Conservation (phyloP, 371 early-diverging fungal genomes). For the Mortierella sp. region DNA sequence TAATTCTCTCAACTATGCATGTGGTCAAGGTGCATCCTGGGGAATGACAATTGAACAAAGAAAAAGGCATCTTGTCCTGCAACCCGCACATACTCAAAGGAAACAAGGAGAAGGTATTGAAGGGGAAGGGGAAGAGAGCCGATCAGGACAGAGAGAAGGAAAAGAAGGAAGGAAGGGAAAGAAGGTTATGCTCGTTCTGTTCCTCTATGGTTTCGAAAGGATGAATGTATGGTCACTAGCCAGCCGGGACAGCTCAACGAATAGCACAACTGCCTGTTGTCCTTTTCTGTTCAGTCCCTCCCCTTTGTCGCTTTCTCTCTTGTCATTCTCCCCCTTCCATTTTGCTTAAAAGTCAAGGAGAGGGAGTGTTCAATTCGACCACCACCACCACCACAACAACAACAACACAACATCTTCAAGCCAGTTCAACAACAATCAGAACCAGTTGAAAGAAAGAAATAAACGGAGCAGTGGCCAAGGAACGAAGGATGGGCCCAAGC, state of each 20-base stretch:
- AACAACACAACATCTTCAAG: neutral
- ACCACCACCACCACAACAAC: neutral
- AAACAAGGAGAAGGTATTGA: too few species aligned
- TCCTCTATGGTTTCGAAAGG: neutral
- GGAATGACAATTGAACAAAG: too few species aligned
- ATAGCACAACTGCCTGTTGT: neutral
- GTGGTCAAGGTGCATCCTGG: too few species aligned
- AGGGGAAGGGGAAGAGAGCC: neutral
- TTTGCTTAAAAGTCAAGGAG: neutral
- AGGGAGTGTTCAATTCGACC: neutral
- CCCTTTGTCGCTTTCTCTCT: neutral
- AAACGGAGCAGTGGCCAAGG: neutral
- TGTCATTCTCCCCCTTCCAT: neutral
- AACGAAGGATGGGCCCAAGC: neutral
- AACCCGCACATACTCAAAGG: too few species aligned
- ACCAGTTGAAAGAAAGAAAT: neutral
- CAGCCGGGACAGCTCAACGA: neutral
- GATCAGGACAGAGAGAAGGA: neutral
- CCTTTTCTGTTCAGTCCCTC: neutral
- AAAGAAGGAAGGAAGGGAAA: slow-evolving; percentile 2
- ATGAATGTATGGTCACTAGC: neutral
- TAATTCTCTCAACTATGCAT: too few species aligned
- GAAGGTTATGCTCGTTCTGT: neutral
- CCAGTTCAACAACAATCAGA: neutral
- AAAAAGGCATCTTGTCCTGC: too few species aligned